phyloP scores from a whole-genome alignment of 176 grass and related monocot species.

The Zizania latifolia region DNA sequence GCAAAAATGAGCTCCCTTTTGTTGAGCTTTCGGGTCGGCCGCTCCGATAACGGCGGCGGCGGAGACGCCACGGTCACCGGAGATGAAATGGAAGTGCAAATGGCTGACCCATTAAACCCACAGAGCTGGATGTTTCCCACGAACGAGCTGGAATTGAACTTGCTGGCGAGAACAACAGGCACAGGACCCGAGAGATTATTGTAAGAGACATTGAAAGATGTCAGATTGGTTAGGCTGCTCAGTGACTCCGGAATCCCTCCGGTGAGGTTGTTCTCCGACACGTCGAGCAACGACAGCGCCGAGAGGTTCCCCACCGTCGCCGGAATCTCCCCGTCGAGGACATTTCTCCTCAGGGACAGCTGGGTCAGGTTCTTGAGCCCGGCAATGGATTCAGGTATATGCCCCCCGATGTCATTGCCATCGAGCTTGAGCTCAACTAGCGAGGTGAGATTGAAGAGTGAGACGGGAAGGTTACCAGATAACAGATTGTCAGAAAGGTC shows the following conservation, averaged over 20 bases:
- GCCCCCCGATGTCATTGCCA: constrained; percentile 47
- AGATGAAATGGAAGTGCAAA: constrained; percentile 66
- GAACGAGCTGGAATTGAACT: constrained; percentile 92
- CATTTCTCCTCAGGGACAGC: constrained; percentile 53
- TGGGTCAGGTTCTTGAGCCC: constrained; percentile 56
- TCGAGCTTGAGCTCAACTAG: constrained; percentile 46
- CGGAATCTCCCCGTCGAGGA: constrained; percentile 62
- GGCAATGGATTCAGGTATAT: constrained; percentile 48
- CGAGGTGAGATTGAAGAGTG: constrained; percentile 48
- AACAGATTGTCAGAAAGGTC: constrained; percentile 71
- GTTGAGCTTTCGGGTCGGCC: constrained; percentile 45
- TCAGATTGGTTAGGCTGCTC: constrained; percentile 49
- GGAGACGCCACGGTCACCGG: constrained; percentile 29
- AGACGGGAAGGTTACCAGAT: constrained; percentile 37
- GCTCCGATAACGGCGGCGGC: constrained; percentile 25
- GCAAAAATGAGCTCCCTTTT: constrained; percentile 66
- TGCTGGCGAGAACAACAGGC: constrained; percentile 55
- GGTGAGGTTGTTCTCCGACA: constrained; percentile 80
- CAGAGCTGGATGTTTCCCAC: constrained; percentile 77
- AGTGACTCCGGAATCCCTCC: constrained; percentile 68
- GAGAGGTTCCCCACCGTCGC: constrained; percentile 51
- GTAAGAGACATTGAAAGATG: constrained; percentile 64
- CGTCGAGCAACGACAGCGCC: constrained; percentile 53
- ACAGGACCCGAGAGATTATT: constrained; percentile 75
- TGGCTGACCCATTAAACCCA: constrained; percentile 60